Conservation (phyloP, 352 stramenopile genomes). For the Elongisporangium senticosum region DNA sequence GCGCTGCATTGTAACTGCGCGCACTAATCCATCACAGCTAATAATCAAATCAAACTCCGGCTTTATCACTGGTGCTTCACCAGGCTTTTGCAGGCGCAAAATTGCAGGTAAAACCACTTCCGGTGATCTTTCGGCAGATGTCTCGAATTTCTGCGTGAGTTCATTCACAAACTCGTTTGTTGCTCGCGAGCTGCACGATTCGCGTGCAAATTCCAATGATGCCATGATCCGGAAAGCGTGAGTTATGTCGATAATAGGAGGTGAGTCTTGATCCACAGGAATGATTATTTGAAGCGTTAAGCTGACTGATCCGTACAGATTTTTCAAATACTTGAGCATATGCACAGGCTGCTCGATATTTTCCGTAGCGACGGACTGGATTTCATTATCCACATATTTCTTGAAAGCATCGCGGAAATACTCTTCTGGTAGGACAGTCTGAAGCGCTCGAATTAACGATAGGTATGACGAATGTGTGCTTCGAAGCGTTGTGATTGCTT, state of each 20-base stretch:
- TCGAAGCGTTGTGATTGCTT: constrained; percentile 26
- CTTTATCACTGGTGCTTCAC: neutral
- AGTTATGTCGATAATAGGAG: neutral
- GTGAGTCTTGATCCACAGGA: neutral
- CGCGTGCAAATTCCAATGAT: constrained; percentile 44
- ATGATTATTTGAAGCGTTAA: constrained; percentile 2
- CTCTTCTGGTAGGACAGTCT: constrained; percentile 20
- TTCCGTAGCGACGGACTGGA: neutral
- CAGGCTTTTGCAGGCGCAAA: constrained; percentile 2
- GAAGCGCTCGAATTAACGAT: constrained; percentile 17
- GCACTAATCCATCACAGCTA: constrained; percentile 11
- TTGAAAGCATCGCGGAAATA: constrained; percentile 17
- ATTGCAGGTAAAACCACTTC: constrained; percentile 29
- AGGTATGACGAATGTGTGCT: constrained; percentile 13
- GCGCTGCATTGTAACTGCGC: constrained; percentile 38
- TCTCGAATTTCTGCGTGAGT: constrained; percentile 39
- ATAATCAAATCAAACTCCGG: constrained; percentile 27
- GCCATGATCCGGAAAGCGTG: neutral
- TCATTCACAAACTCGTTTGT: constrained; percentile 30
- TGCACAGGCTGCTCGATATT: neutral
- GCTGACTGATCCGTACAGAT: constrained; percentile 4
- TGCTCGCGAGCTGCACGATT: constrained; percentile 21
- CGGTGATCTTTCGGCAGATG: constrained; percentile 23
- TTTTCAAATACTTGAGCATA: constrained; percentile 8
- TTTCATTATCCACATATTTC: constrained; percentile 5